Base-by-base conservation (phyloP, 129 eudicot genomes). In the Centaurea solstitialis region DNA sequence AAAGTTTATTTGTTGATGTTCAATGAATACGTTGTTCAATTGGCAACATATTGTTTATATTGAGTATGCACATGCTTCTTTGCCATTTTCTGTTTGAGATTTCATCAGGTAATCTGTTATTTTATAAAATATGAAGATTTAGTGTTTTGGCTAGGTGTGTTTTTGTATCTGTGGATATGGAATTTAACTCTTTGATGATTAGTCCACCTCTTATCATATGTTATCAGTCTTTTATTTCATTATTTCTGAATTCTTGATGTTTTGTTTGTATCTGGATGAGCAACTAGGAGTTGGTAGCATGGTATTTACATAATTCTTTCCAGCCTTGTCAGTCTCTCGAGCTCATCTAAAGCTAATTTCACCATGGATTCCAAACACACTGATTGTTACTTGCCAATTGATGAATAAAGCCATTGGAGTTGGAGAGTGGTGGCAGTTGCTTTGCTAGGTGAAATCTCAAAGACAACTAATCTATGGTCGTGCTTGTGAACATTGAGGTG, bases 221-320 rank as follows among this genome's bases (percentile, higher is more conserved):
- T 24, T 30, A 35, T 7, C 8, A 33, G 43, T 73, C 30, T 45
- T 57, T 9, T 66, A 65, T 30, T 43, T 1, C 37, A 3, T 45
- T 3, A 17, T 66, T 74, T 12, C 6, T 73, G 68, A 73, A 5
- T 11, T 18, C 26, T 67, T 74, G 40, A 74, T 43, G 70, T 74
- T 80, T 40, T 41, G n/a, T 65, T n/a, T 64, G 30, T 73, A 80
- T 64, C 37, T 80, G n/a, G 47, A 64, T 24, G 50, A 64, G 64
- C 72, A 17, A 62, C 12, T 15, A 72, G 50, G 78, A 61, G 30
- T 30, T 7, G 24, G 30, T 23, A 23, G 50, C 65, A 38, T 79
- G 30, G 68, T 9, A 6, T 79, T n/a, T 79, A 35, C 7, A 1
- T 68, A 67, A 9, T 74, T 18, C 15, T 26, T 53, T 53, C 30